Conservation (phyloP, 1,284 basidiomycete species). For the Pseudozyma sp. region DNA sequence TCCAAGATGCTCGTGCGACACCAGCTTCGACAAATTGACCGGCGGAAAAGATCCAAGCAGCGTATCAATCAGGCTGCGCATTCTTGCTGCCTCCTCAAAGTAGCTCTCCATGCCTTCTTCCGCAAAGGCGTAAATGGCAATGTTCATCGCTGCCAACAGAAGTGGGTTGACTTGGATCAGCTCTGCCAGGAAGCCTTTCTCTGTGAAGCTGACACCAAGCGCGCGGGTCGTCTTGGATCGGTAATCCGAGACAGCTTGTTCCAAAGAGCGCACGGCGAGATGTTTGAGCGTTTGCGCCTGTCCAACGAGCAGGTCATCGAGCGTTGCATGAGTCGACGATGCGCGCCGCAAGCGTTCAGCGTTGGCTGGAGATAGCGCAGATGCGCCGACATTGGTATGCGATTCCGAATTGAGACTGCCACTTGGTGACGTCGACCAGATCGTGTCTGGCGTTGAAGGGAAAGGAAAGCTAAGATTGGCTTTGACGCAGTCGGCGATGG, state of each 20-base stretch:
- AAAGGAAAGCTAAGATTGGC: conserved; percentile 32
- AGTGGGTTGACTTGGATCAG: conserved; percentile 25
- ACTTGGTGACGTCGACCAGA: conserved; percentile 31
- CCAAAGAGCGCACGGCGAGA: conserved; percentile 28
- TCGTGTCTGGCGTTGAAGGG: conserved; percentile 28
- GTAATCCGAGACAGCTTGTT: conserved; percentile 34
- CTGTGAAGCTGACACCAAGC: conserved; percentile 29
- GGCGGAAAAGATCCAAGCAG: conserved; percentile 33
- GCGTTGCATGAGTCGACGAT: conserved; percentile 27
- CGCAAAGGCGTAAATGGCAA: conserved; percentile 44
- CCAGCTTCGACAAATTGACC: conserved; percentile 31
- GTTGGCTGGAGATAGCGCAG: conserved; percentile 28
- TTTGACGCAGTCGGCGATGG: conserved; percentile 38
- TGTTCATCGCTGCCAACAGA: conserved; percentile 37
- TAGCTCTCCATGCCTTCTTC: conserved; percentile 43
- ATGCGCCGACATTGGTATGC: neutral
- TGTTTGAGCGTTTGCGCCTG: conserved; percentile 46
- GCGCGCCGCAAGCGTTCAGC: conserved; percentile 29
- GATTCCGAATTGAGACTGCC: conserved; percentile 17
- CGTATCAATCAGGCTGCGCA: conserved; percentile 29
- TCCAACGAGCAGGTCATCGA: conserved; percentile 39
- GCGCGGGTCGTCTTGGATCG: conserved; percentile 26
- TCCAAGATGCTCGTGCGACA: conserved; percentile 27
- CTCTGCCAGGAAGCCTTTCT: conserved; percentile 37
- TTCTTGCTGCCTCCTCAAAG: conserved; percentile 33